These are phyloP conservation scores for Penicillium sp. DNA, from an alignment of 2,329 filamentous ascomycete species.

Conservation along the genomic window DNA sequence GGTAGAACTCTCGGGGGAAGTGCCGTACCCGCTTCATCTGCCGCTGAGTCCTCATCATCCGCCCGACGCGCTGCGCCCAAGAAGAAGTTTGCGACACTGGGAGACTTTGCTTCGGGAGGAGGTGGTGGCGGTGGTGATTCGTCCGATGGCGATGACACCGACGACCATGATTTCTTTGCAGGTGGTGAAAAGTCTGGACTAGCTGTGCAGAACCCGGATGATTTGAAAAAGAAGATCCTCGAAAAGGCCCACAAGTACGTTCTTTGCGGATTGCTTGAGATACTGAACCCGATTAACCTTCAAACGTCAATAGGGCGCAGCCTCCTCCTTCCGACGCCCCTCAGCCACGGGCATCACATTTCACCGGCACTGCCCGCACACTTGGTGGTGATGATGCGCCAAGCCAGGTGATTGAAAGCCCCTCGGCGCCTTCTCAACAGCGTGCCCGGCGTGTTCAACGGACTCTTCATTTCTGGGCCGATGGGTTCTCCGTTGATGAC, in stretches of 20 bases:
- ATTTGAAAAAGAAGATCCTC: constrained; percentile 45
- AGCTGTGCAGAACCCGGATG: constrained; percentile 57
- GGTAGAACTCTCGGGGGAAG: constrained; percentile 30
- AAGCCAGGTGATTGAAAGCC: constrained; percentile 49
- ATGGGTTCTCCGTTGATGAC: constrained; percentile 60
- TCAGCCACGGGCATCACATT: constrained; percentile 38
- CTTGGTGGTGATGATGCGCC: constrained; percentile 57
- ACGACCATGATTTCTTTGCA: constrained; percentile 52
- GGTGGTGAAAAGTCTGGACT: constrained; percentile 61
- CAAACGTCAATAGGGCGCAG: constrained; percentile 22
- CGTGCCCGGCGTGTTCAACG: constrained; percentile 47
- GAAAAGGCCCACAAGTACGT: constrained; percentile 38
- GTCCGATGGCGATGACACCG: constrained; percentile 46
- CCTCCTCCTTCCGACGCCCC: constrained; percentile 38
- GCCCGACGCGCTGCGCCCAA: constrained; percentile 24
- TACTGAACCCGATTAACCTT: neutral
- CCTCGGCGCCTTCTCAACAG: constrained; percentile 36
- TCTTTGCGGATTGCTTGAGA: neutral
- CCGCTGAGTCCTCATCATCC: constrained; percentile 24
- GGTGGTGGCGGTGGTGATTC: constrained; percentile 35
- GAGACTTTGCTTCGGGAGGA: constrained; percentile 34
- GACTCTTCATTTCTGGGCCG: constrained; percentile 56
- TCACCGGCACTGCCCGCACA: constrained; percentile 55
- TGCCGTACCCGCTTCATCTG: constrained; percentile 24
- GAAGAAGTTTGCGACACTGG: constrained; percentile 43